A percentile compares a stretch with the other conserved stretches of the same genome.
Conservation (phyloP, 352 stramenopile species). For the Globisporangium cystogenes region DNA sequence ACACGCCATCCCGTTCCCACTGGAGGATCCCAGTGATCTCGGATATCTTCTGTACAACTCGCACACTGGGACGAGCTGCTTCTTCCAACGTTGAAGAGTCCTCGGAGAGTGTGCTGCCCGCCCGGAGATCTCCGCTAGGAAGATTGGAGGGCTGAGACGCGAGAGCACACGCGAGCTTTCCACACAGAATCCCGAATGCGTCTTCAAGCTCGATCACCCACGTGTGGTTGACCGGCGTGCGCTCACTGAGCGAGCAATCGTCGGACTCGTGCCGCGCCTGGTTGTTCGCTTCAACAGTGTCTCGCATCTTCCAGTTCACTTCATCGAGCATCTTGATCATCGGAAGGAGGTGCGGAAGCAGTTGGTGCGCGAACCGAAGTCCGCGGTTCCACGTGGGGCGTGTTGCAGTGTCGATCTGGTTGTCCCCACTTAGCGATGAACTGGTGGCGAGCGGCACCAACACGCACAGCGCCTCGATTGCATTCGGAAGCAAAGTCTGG, state of each 20-base stretch:
- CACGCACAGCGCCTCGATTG: conserved; percentile 39
- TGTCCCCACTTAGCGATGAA: not conserved
- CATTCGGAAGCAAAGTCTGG: conserved; percentile 31
- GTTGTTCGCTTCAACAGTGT: conserved; percentile 12
- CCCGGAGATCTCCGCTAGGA: no score
- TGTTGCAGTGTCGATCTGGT: not conserved
- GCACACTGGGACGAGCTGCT: no score
- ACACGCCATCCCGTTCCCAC: conserved; percentile 41
- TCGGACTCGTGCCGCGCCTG: conserved; percentile 20
- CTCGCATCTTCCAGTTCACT: conserved; percentile 52
- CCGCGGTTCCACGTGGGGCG: not conserved
- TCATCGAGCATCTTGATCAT: conserved; percentile 62
- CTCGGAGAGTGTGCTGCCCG: not conserved
- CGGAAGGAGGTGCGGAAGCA: conserved; percentile 29
- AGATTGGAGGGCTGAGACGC: not conserved
- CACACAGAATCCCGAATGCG: conserved; percentile 36
- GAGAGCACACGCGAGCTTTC: conserved; percentile 24
- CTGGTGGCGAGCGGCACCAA: conserved; percentile 8
- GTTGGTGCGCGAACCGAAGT: conserved; percentile 23
- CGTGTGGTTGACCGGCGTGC: not conserved
- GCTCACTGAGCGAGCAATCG: not conserved
- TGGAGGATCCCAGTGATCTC: conserved; percentile 22
- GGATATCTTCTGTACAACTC: not conserved
- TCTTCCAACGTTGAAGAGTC: not conserved
- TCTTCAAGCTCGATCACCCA: conserved; percentile 52